Evolutionary conservation across 2,329 filamentous ascomycete genomes (phyloP).

Genomic region (Cadophora sp.): DNA sequence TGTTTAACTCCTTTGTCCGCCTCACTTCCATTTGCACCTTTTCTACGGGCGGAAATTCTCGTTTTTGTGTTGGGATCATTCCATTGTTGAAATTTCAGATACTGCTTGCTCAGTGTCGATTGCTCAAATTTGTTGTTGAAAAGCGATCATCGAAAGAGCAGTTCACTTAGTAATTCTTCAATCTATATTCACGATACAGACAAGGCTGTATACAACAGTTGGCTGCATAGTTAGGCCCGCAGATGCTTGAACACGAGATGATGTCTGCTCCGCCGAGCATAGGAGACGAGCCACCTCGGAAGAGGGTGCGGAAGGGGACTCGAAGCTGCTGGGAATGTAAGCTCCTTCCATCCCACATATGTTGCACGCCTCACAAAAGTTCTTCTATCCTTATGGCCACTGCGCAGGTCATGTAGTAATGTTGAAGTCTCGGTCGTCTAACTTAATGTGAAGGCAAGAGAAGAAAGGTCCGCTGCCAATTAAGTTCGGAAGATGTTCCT

Average conservation of each 20-base stretch:
- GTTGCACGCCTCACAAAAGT: neutral
- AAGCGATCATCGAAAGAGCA: no score
- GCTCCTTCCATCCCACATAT: conserved; percentile 10
- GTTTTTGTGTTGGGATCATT: neutral
- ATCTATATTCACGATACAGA: neutral
- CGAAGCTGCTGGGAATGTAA: conserved; percentile 66
- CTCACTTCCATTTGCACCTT: neutral
- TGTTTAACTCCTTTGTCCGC: conserved; percentile 11
- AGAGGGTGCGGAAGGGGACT: conserved; percentile 56
- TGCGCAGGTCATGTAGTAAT: neutral
- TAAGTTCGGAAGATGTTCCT: conserved; percentile 47
- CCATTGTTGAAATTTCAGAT: neutral
- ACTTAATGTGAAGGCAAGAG: conserved; percentile 44
- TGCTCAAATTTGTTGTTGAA: no score
- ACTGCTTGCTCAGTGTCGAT: no score
- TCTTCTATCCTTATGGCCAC: neutral
- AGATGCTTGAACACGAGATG: conserved; percentile 10
- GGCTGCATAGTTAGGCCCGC: neutral
- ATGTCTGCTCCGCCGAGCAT: conserved; percentile 17
- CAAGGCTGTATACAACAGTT: conserved; percentile 4
- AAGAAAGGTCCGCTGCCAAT: conserved; percentile 59
- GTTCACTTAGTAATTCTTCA: neutral
- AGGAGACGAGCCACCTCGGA: conserved; percentile 40
- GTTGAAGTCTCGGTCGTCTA: conserved; percentile 4
- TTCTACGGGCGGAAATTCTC: neutral